A percentile compares a stretch with the other conserved stretches of the same genome.
These are phyloP conservation scores for Didymella arachidicola DNA, from an alignment of 2,329 filamentous ascomycete genomes.

Conservation along the genomic window DNA sequence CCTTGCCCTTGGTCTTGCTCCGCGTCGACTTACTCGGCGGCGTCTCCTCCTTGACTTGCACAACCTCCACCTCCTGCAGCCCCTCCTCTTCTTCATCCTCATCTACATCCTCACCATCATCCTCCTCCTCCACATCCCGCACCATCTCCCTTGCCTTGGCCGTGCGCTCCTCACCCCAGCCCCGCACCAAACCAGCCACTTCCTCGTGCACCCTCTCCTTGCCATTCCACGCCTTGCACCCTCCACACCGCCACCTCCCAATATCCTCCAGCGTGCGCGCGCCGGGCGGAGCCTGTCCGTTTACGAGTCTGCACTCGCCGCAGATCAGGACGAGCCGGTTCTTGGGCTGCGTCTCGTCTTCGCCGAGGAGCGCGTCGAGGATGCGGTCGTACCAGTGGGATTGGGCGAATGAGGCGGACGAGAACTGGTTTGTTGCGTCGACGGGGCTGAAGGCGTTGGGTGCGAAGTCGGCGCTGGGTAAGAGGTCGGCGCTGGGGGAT, in stretches of 20 bases:
- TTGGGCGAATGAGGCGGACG: conserved; percentile 45
- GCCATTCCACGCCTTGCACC: conserved; percentile 84
- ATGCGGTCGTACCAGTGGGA: conserved; percentile 94
- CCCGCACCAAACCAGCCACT: conserved; percentile 45
- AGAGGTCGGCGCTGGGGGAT: conserved; percentile 19
- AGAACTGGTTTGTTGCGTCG: conserved; percentile 42
- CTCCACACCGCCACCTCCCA: conserved; percentile 86
- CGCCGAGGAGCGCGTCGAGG: conserved; percentile 88
- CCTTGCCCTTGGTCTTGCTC: conserved; percentile 53
- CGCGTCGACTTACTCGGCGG: conserved; percentile 50
- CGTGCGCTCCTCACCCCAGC: conserved; percentile 62
- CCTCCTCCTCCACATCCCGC: conserved; percentile 36
- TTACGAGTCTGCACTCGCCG: conserved; percentile 81
- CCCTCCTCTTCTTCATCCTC: conserved; percentile 28
- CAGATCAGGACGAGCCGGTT: conserved; percentile 92
- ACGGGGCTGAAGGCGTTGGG: conserved; percentile 69
- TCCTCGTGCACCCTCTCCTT: conserved; percentile 78
- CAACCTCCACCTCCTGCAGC: conserved; percentile 13
- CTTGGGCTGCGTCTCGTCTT: conserved; percentile 91
- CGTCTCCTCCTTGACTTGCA: conserved; percentile 27
- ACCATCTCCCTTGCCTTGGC: conserved; percentile 29
- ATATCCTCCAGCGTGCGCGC: conserved; percentile 78
- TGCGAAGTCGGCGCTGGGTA: conserved; percentile 69
- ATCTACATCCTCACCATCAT: conserved; percentile 29
- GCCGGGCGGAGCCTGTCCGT: conserved; percentile 93